Percentiles rank a stretch among this genome's conserved stretches.
Conservation (phyloP, 2,329 filamentous ascomycete species). For the Ilyonectria mors-panacis region DNA sequence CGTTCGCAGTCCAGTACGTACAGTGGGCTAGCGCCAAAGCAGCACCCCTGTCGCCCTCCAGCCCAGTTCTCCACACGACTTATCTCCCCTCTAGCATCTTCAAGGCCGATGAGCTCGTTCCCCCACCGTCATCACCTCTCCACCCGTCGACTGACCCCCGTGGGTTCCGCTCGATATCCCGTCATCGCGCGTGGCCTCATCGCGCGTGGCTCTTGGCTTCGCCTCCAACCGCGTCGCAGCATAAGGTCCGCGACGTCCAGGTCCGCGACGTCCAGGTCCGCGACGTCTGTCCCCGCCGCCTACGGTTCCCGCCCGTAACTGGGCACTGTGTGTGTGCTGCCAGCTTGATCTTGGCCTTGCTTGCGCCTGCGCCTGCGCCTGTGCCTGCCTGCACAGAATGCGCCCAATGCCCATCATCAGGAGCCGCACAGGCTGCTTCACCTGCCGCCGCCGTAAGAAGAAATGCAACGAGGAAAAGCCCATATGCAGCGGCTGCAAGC, state of each 20-base stretch:
- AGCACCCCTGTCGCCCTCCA: constrained; percentile 6
- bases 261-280: not conserved
- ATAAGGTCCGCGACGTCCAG: not conserved
- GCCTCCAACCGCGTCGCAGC: constrained; percentile 28
- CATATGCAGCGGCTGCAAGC: constrained; percentile 67
- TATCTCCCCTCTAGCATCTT: constrained; percentile 21
- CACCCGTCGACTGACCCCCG: constrained; percentile 42
- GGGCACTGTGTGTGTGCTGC: not conserved
- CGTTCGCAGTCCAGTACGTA: not conserved
- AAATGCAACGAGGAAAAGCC: constrained; percentile 69
- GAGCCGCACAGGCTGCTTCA: constrained; percentile 61
- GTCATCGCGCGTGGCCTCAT: constrained; percentile 17
- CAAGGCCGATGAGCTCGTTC: constrained; percentile 32
- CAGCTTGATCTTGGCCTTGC: not conserved
- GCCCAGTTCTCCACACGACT: constrained; percentile 3
- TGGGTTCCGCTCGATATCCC: constrained; percentile 37
- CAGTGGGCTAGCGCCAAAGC: not conserved
- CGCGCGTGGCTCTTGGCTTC: constrained; percentile 4
- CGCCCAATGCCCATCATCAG: constrained; percentile 54
- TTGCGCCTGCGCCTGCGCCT: not conserved
- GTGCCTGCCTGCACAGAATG: constrained; percentile 35
- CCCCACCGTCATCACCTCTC: constrained; percentile 41
- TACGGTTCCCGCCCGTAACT: not conserved
- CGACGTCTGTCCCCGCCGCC: not conserved
- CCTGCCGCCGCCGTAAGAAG: constrained; percentile 67